These are phyloP conservation scores for Pyrrhoderma lamaoense DNA, from an alignment of 1,284 basidiomycete genomes.

Conservation along the genomic window DNA sequence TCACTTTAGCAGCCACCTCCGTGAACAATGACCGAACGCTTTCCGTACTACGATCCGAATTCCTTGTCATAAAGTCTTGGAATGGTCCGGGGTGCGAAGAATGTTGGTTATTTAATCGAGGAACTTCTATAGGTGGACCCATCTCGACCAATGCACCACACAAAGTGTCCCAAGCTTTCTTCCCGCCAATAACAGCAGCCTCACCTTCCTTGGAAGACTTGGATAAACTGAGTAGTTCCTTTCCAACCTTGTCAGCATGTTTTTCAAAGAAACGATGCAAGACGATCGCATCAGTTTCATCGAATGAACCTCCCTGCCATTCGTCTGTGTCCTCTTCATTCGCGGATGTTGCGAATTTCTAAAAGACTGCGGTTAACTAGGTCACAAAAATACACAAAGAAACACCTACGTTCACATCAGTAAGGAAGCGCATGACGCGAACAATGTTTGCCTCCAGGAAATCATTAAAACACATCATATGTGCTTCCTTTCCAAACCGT, in stretches of 20 bases:
- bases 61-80: constrained; percentile 63
- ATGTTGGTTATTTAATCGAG: constrained; percentile 42
- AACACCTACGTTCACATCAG: constrained; percentile 63
- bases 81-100: constrained; percentile 55
- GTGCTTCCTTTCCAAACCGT: constrained; percentile 81
- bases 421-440: constrained; percentile 77
- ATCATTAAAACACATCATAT: constrained; percentile 76
- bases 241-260: constrained; percentile 78
- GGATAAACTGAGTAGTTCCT: constrained; percentile 69
- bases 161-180: constrained; percentile 69
- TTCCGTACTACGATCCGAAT: constrained; percentile 53
- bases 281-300: constrained; percentile 76
- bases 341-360: constrained; percentile 49
- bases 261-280: constrained; percentile 79
- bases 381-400: constrained; percentile 8
- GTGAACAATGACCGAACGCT: constrained; percentile 65
- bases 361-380: not conserved
- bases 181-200: constrained; percentile 52
- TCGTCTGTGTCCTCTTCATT: constrained; percentile 56
- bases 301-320: constrained; percentile 66
- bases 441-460: constrained; percentile 75
- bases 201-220: constrained; percentile 56
- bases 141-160: constrained; percentile 73
- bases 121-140: constrained; percentile 62
- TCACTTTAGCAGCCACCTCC: constrained; percentile 40